phyloP scores from a whole-genome alignment of 805 yeast species.

The Cyberlindnera lachancei region DNA sequence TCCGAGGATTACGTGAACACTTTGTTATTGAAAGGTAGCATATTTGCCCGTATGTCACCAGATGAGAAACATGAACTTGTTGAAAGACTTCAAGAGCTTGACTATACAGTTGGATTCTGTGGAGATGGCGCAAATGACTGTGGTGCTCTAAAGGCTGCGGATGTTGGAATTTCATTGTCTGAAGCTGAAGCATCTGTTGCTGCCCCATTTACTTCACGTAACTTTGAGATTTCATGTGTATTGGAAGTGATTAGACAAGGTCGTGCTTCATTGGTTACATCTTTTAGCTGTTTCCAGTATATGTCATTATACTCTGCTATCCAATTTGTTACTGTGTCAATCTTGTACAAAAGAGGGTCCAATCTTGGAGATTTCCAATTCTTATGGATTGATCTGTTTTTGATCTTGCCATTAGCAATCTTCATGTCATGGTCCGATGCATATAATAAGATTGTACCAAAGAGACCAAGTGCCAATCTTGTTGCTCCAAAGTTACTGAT shows the following conservation, averaged over 20 bases:
- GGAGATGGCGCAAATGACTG: conserved; percentile 99
- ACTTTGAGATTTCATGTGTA: conserved; percentile 89
- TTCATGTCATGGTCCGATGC: conserved; percentile 98
- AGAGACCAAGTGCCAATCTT: conserved; percentile 90
- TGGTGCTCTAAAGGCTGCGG: conserved; percentile 97
- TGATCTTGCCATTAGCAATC: conserved; percentile 90
- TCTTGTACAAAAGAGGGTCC: conserved; percentile 80
- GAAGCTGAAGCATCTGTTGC: conserved; percentile 99
- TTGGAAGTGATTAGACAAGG: conserved; percentile 90
- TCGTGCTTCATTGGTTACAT: conserved; percentile 87
- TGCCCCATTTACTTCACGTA: conserved; percentile 91
- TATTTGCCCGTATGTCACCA: conserved; percentile 97
- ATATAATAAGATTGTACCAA: conserved; percentile 43
- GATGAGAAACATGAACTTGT: conserved; percentile 97
- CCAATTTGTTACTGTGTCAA: conserved; percentile 82
- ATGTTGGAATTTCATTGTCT: conserved; percentile 90
- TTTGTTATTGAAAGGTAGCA: conserved; percentile 62
- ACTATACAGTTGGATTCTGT: conserved; percentile 93
- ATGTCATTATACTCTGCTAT: conserved; percentile 97
- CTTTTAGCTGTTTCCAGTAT: conserved; percentile 94
- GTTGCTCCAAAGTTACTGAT: conserved; percentile 82
- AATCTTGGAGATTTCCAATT: conserved; percentile 97
- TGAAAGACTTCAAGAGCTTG: conserved; percentile 73
- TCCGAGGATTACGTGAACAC: conserved; percentile 38
- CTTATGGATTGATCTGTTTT: conserved; percentile 81